Evolutionary conservation across 2,329 filamentous ascomycete genomes (phyloP), one percentile per base, ranked within the genome.

Genomic region (Ceratocystis cubensis): DNA sequence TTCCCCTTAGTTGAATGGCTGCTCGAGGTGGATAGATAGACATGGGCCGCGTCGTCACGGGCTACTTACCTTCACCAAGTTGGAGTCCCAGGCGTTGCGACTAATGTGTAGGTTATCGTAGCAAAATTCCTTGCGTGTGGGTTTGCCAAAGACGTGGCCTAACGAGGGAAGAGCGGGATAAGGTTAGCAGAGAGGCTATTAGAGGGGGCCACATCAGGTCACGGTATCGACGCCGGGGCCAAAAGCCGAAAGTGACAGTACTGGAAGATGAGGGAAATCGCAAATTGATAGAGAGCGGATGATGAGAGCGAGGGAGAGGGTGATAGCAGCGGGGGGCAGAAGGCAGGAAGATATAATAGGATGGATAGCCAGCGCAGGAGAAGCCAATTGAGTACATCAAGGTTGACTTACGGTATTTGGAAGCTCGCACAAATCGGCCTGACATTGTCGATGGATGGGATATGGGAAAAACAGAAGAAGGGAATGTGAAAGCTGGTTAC

Each of bases 71-170:
- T 97, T 97, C 79, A 97, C 84, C 74, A 99, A 81, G 80, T 99
- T 99, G 73, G 92, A 96, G 77, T 99, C 94, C 94, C 94, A 99
- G 66, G 94, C 94, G 86, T 99, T 99, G 78, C 88, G 90, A 74
- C 91, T 96, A 77, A 99, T 91, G 75, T 91, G 90, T 72, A 99
- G 81, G 78, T 97, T 97, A 78, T 99, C 94, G 79, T 97, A 99
- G 82, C 92, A 96, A 83, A 90, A 89, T 77, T 99, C 94, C 84
- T 96, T 96, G 78, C 90, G 88, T 71, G 92, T 95, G 70, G 91
- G 80, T 79, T 95, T 94, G 76, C 94, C 94, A 81, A 96, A 99
- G 80, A 99, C 89, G 83, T 99, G 94, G 82, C 93, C 93, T 96
- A 77, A 66, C 70, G 28, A 64, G 56, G 63, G 70, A 15, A 13